Conservation (phyloP, 768 basidiomycete genomes). For the Suillus clintonianus region DNA sequence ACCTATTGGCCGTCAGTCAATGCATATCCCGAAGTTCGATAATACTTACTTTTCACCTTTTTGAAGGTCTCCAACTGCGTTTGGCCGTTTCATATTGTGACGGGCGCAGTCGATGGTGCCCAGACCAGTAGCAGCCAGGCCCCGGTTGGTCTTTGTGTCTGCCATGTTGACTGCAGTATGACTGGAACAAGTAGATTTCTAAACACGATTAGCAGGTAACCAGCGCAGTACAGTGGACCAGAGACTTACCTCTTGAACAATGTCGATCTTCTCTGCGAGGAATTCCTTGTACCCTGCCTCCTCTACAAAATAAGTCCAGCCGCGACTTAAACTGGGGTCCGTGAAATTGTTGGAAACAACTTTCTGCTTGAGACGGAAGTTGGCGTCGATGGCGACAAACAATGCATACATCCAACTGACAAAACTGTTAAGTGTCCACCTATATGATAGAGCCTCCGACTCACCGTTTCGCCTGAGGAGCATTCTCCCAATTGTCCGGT, state of each 20-base stretch:
- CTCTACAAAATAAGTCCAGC: slow-evolving; percentile 29
- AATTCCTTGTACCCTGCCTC: slow-evolving; percentile 17
- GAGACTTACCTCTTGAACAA: slow-evolving; percentile 21
- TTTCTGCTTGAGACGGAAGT: slow-evolving; percentile 28
- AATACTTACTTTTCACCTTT: slow-evolving; percentile 15
- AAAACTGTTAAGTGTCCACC: background rate
- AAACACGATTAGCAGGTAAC: too few species aligned
- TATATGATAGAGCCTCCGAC: too few species aligned
- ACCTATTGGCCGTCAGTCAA: background rate
- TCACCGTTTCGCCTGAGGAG: slow-evolving; percentile 10
- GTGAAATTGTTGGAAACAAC: slow-evolving; percentile 6
- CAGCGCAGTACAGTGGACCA: too few species aligned
- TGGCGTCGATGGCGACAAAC: slow-evolving; percentile 29
- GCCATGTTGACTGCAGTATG: too few species aligned
- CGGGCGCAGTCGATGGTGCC: slow-evolving; percentile 13
- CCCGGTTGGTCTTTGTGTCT: background rate
- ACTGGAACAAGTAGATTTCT: background rate
- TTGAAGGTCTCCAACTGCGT: slow-evolving; percentile 13
- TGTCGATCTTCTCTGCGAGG: slow-evolving; percentile 6
- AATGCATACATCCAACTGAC: slow-evolving; percentile 21
- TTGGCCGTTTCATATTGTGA: slow-evolving; percentile 13
- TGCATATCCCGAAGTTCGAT: too few species aligned
- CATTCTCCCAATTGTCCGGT: slow-evolving; percentile 20
- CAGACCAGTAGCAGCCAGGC: slow-evolving; percentile 9
- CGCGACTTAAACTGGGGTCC: slow-evolving; percentile 22